Conservation (phyloP, 2,329 filamentous ascomycete genomes). For the Monilinia vaccinii-corymbosi region DNA sequence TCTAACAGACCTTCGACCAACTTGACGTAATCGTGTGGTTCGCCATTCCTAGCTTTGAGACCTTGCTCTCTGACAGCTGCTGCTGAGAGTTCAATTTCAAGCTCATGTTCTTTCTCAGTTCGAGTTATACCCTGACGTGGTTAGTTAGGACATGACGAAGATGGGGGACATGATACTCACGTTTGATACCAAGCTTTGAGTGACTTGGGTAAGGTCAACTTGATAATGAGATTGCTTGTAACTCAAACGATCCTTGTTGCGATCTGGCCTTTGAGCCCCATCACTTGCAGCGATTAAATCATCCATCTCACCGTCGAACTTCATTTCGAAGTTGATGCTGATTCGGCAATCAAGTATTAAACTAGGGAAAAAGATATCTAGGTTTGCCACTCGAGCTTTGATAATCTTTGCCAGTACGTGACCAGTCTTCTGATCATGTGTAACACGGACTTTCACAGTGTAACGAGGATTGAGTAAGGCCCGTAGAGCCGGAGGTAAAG, state of each 20-base stretch:
- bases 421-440: constrained; percentile 63
- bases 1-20: constrained; percentile 67
- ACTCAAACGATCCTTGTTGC: constrained; percentile 83
- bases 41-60: constrained; percentile 39
- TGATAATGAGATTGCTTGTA: constrained; percentile 85
- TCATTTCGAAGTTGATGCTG: constrained; percentile 90
- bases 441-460: constrained; percentile 59
- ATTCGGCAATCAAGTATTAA: constrained; percentile 82
- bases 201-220: constrained; percentile 89
- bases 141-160: not conserved
- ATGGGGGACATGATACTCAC: constrained; percentile 20
- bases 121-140: constrained; percentile 18
- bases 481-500: constrained; percentile 56
- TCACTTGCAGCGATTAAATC: constrained; percentile 38
- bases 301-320: constrained; percentile 62
- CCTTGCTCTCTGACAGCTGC: constrained; percentile 58
- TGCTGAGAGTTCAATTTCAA: constrained; percentile 69
- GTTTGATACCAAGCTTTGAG: constrained; percentile 55
- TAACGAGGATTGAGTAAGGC: constrained; percentile 50
- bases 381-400: constrained; percentile 78
- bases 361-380: constrained; percentile 76
- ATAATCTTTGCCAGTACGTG: constrained; percentile 74
- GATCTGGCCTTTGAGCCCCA: constrained; percentile 40
- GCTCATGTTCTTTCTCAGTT: constrained; percentile 62
- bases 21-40: constrained; percentile 51